A percentile compares a stretch with the other conserved stretches of the same genome.
phyloP scores from a whole-genome alignment of 306 rosid genomes.

The Corylus avellana region DNA sequence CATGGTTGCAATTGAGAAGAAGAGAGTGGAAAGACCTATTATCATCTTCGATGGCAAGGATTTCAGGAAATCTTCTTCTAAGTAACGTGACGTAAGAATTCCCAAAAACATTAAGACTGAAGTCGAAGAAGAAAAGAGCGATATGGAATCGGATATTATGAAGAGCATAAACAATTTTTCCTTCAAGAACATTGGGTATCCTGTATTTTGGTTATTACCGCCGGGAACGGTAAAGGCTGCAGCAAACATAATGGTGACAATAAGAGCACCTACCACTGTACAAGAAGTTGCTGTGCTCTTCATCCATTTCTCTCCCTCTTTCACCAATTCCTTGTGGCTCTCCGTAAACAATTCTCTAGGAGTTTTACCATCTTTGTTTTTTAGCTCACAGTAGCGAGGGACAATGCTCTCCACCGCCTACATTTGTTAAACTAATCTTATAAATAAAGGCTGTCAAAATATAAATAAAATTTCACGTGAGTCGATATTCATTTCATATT shows the following conservation, averaged over 20 bases:
- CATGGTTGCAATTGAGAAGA: conserved; percentile 2
- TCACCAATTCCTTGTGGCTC: neutral
- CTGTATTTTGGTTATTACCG: conserved; percentile 15
- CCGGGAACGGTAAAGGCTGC: conserved; percentile 22
- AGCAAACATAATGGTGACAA: conserved; percentile 19
- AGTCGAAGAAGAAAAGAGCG: conserved; percentile 6
- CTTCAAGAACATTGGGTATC: conserved; percentile 5
- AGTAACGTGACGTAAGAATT: no score
- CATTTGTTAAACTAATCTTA: neutral
- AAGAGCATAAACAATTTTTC: neutral
- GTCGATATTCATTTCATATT: no score
- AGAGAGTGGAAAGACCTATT: neutral
- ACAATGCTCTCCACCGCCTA: conserved; percentile 23
- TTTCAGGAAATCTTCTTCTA: no score
- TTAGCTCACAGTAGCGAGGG: no score
- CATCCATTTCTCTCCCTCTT: conserved; percentile 28
- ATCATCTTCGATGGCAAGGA: neutral
- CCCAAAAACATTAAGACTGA: no score
- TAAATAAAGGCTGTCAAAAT: no score
- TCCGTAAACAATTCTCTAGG: conserved; percentile 21
- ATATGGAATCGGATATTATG: conserved; percentile 8
- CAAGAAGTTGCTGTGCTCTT: conserved; percentile 20
- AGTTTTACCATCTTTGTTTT: conserved; percentile 4
- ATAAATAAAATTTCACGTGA: no score
- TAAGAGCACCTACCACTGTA: conserved; percentile 24